These are phyloP conservation scores for Rutstroemia sp. DNA, from an alignment of 2,329 filamentous ascomycete genomes.

Conservation along the genomic window DNA sequence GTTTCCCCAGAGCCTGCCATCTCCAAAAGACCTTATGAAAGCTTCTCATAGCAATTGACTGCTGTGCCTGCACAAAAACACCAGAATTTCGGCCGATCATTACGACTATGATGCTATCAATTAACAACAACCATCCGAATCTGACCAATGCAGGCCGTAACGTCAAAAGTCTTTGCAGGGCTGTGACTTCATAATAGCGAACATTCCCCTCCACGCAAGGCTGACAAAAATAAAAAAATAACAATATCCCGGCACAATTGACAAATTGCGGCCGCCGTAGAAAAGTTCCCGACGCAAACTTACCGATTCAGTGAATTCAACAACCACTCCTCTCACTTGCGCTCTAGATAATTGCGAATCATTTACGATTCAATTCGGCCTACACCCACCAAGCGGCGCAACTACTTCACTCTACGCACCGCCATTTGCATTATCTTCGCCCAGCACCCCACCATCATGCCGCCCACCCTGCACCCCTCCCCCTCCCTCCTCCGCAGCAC, in stretches of 20 bases:
- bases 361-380: too few relatives aligned
- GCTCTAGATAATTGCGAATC: neutral
- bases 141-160: neutral
- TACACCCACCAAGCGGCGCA: too few relatives aligned
- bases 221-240: neutral
- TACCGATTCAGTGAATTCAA: neutral
- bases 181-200: neutral
- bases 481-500: constrained; percentile 7
- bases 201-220: neutral
- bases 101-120: neutral
- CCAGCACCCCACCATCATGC: neutral
- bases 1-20: neutral
- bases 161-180: neutral
- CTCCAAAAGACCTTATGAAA: constrained; percentile 3
- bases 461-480: constrained; percentile 12
- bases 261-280: neutral
- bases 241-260: neutral
- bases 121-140: neutral
- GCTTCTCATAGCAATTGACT: neutral
- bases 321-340: constrained; percentile 1
- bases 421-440: too few relatives aligned
- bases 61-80: neutral
- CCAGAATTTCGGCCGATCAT: neutral
- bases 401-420: too few relatives aligned
- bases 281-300: neutral